phyloP scores from a whole-genome alignment of 192 early-diverging fungal species.

The Podila clonocystis region DNA sequence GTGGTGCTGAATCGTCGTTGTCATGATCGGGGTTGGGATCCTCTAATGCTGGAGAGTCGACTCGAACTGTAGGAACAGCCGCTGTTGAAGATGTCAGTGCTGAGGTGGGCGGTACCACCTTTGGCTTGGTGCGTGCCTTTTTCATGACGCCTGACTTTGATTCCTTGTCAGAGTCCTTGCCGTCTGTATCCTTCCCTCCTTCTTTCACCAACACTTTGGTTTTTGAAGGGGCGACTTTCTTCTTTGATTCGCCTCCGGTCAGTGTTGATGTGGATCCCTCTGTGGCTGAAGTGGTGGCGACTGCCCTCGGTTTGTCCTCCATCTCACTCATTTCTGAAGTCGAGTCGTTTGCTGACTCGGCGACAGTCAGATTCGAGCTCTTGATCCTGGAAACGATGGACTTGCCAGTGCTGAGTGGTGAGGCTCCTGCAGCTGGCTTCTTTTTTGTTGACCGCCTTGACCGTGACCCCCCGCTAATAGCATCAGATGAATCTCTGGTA shows the following conservation, averaged over 20 bases:
- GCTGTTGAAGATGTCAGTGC: conserved; percentile 1
- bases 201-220: conserved; percentile 24
- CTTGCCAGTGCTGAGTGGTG: conserved; percentile 20
- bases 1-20: conserved; percentile 5
- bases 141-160: conserved; percentile 24
- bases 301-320: conserved; percentile 30
- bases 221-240: conserved; percentile 19
- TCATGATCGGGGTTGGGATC: conserved; percentile 10
- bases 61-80: conserved; percentile 19
- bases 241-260: conserved; percentile 14
- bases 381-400: conserved; percentile 8
- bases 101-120: background rate
- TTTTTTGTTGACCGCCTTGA: conserved; percentile 16
- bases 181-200: conserved; percentile 12
- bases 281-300: background rate
- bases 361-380: conserved; percentile 16
- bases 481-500: conserved; percentile 43
- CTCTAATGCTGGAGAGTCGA: conserved; percentile 24
- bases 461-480: conserved; percentile 9
- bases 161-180: conserved; percentile 47
- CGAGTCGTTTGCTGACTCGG: conserved; percentile 44
- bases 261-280: background rate
- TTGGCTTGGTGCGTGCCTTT: conserved; percentile 18
- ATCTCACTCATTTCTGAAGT: conserved; percentile 44
- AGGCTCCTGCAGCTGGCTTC: conserved; percentile 17